A percentile compares a stretch with the other conserved stretches of the same genome.
phyloP scores from a whole-genome alignment of 768 basidiomycete genomes.

The Collybia mongolica region DNA sequence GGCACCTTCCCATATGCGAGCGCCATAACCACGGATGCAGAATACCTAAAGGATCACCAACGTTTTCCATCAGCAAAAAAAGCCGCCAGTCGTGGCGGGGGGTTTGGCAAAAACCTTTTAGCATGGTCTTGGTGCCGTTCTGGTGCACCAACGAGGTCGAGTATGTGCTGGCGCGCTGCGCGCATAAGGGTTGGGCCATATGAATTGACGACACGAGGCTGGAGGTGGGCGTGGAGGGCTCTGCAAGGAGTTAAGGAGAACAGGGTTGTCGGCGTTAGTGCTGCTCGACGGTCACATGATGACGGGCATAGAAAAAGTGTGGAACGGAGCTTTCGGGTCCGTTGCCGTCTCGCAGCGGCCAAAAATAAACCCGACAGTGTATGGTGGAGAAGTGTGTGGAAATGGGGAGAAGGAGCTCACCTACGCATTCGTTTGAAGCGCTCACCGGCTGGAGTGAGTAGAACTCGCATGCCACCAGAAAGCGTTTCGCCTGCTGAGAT shows the following conservation, averaged over 20 bases:
- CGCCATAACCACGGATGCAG: constrained; percentile 49
- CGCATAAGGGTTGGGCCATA: constrained; percentile 46
- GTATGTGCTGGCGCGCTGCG: constrained; percentile 28
- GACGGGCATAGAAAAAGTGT: no score
- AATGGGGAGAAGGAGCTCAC: constrained; percentile 24
- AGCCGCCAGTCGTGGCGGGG: no score
- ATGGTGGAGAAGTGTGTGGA: no score
- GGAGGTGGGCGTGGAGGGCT: constrained; percentile 58
- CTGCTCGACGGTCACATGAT: no score
- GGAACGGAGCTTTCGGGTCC: no score
- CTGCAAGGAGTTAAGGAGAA: constrained; percentile 14
- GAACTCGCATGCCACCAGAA: constrained; percentile 55
- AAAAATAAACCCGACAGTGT: no score
- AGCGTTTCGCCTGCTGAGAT: constrained; percentile 62
- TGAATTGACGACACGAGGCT: constrained; percentile 46
- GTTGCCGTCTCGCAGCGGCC: no score
- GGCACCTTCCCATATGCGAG: constrained; percentile 47
- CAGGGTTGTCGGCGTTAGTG: no score
- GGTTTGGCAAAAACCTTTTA: constrained; percentile 36
- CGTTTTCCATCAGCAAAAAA: no score
- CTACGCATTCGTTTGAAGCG: constrained; percentile 60
- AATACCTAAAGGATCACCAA: constrained; percentile 33
- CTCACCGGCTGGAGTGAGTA: constrained; percentile 57
- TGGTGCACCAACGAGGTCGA: constrained; percentile 42
- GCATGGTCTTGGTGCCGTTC: constrained; percentile 53